Conservation (phyloP, 768 basidiomycete genomes). For the Termitomyces eurrhizus region DNA sequence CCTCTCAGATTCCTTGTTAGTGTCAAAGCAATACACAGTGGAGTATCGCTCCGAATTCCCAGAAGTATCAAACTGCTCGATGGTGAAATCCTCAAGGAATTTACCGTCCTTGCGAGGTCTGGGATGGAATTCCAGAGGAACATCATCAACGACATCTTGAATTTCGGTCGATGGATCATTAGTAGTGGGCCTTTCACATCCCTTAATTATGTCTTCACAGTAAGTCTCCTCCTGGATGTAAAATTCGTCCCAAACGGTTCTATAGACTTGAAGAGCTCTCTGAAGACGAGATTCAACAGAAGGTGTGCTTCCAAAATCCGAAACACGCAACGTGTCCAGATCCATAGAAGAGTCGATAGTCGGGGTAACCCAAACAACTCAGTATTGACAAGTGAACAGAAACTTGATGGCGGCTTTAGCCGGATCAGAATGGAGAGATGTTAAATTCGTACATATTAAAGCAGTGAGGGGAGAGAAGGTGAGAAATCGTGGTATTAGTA, state of each 20-base stretch:
- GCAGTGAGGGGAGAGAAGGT: not conserved
- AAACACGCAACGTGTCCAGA: not conserved
- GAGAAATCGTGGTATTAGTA: not conserved
- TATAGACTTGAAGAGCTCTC: constrained; percentile 28
- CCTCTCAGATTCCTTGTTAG: not conserved
- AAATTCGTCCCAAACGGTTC: constrained; percentile 39
- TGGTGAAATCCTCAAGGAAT: constrained; percentile 10
- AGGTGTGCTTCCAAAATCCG: not conserved
- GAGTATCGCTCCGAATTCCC: constrained; percentile 9
- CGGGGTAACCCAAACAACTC: not conserved
- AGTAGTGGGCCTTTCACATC: constrained; percentile 6
- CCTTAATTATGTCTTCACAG: constrained; percentile 17
- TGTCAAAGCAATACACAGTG: constrained; percentile 11
- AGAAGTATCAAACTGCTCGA: constrained; percentile 14
- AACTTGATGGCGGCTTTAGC: not conserved
- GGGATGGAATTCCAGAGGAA: constrained; percentile 4
- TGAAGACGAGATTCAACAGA: constrained; percentile 3
- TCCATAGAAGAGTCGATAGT: constrained; percentile 9
- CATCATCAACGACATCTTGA: not conserved
- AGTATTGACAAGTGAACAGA: not conserved
- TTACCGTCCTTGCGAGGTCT: not conserved
- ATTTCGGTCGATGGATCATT: not conserved
- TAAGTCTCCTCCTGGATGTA: constrained; percentile 39
- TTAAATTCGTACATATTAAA: not conserved
- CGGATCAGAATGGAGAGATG: not conserved